phyloP scores from a whole-genome alignment of 1,139 yeast species.

The Scheffersomyces lignicola region DNA sequence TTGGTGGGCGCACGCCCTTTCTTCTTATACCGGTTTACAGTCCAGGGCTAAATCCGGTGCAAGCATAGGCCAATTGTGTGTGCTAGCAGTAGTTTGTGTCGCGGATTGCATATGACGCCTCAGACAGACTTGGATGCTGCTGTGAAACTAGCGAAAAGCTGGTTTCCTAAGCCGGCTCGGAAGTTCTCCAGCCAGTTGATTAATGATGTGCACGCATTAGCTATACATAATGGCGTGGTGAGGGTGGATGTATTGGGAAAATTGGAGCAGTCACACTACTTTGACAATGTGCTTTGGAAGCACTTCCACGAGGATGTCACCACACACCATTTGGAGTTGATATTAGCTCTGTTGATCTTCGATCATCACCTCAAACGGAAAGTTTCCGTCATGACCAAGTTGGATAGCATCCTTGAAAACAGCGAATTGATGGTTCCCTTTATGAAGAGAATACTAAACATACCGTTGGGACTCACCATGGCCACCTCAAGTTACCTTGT shows the following conservation, averaged over 20 bases:
- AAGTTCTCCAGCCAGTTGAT: background rate
- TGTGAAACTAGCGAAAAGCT: too few species aligned
- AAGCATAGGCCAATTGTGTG: too few species aligned
- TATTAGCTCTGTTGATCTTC: conserved; percentile 4
- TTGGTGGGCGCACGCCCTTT: too few species aligned
- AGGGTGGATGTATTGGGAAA: background rate
- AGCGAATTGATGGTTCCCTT: background rate
- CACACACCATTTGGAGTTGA: conserved; percentile 8
- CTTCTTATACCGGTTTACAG: too few species aligned
- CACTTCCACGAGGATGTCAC: conserved; percentile 8
- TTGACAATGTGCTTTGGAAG: conserved; percentile 6
- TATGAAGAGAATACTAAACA: background rate
- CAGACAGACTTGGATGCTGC: too few species aligned
- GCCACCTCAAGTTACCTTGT: background rate
- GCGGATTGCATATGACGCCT: too few species aligned
- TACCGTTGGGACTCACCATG: background rate
- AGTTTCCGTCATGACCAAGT: background rate
- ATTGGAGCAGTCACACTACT: background rate
- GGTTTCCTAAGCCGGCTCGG: conserved; percentile 2
- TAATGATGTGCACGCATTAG: background rate
- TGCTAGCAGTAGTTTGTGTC: too few species aligned
- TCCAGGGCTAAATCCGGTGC: too few species aligned
- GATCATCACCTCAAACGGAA: conserved; percentile 3
- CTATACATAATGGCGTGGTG: background rate
- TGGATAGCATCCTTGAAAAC: background rate